A percentile compares a stretch with the other conserved stretches of the same genome.
Evolutionary conservation across 73 alveolate species (phyloP).

Genomic region (Uronychia binucleata): DNA sequence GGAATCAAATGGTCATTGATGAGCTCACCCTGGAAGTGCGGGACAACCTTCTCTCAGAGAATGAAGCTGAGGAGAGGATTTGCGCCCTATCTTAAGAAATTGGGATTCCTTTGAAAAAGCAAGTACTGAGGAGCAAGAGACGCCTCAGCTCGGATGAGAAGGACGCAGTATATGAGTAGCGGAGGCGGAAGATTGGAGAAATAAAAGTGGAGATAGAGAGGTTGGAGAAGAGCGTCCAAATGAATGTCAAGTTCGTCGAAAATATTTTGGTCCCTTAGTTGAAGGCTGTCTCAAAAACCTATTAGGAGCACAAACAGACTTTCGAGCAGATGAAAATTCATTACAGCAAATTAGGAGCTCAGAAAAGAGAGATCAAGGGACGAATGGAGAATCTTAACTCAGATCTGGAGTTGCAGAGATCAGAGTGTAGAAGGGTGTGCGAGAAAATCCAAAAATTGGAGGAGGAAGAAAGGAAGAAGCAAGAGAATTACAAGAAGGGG

Average conservation of each 20-base stretch:
- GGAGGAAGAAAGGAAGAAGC: not conserved
- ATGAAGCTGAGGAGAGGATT: not conserved
- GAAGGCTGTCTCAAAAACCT: not conserved
- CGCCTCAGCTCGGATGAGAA: not conserved
- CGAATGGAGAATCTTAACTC: not conserved
- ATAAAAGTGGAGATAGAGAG: not conserved
- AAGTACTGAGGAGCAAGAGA: not conserved
- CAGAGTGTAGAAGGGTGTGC: not conserved
- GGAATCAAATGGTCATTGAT: not conserved
- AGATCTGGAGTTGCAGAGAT: no score
- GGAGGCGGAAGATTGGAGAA: not conserved
- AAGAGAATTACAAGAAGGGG: not conserved
- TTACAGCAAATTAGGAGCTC: not conserved
- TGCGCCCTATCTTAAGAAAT: not conserved
- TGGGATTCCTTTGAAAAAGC: not conserved
- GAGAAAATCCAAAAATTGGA: not conserved
- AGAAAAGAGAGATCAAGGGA: not conserved
- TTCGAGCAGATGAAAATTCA: not conserved
- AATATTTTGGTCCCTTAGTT: not conserved
- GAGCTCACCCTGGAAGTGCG: not conserved
- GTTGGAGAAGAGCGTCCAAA: not conserved
- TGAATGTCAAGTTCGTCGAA: not conserved
- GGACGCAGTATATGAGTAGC: not conserved
- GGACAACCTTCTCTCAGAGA: not conserved
- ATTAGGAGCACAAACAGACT: not conserved